Percentiles rank a stretch among this genome's conserved stretches.
Conservation (phyloP, 257 asterid species). For the Oldenlandia corymbosa region DNA sequence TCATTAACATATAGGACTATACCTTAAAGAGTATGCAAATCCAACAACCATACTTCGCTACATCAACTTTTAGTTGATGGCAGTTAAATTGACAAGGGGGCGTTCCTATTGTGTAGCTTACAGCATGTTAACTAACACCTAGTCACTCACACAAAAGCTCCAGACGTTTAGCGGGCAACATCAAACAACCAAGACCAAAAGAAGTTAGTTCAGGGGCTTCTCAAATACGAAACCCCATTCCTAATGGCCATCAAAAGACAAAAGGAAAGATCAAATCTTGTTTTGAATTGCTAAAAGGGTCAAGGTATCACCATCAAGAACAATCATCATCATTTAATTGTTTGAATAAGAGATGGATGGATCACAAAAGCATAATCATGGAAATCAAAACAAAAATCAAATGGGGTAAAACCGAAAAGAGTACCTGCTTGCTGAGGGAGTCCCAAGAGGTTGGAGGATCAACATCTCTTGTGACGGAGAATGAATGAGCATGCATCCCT, state of each 20-base stretch:
- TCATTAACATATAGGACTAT: too few relatives aligned
- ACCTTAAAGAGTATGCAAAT: too few relatives aligned
- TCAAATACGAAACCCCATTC: conserved; percentile 6
- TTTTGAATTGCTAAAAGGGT: not conserved
- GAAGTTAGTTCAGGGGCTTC: not conserved
- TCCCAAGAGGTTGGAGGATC: conserved; percentile 93
- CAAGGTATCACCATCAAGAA: too few relatives aligned
- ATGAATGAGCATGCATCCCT: conserved; percentile 1
- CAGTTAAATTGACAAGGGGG: too few relatives aligned
- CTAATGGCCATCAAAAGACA: not conserved
- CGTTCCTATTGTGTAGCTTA: too few relatives aligned
- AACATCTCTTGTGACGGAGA: conserved; percentile 25
- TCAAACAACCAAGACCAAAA: not conserved
- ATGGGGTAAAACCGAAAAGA: not conserved
- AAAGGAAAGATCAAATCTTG: too few relatives aligned
- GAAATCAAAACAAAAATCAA: not conserved
- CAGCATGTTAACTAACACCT: too few relatives aligned
- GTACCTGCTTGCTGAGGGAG: conserved; percentile 95
- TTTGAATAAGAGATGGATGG: not conserved
- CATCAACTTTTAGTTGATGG: too few relatives aligned
- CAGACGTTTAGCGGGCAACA: too few relatives aligned
- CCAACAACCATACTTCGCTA: too few relatives aligned
- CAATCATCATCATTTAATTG: too few relatives aligned
- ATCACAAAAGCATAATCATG: not conserved
- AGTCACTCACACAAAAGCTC: too few relatives aligned